Evolutionary conservation across 2,329 filamentous ascomycete genomes (phyloP), one percentile per base, ranked within the genome.

Genomic region (Clonostachys byssicola): DNA sequence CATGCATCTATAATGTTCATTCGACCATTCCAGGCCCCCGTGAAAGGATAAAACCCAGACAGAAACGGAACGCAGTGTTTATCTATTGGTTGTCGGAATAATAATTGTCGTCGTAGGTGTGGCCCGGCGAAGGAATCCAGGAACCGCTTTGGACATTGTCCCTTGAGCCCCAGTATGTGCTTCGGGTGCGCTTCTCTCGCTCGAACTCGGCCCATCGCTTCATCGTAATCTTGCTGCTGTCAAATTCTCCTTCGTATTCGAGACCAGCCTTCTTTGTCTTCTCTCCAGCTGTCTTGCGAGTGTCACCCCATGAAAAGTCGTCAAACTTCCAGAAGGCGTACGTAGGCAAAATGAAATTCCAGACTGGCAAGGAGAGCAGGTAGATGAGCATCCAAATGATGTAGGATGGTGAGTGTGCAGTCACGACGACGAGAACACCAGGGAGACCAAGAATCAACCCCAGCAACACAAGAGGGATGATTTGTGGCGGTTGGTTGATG

Each of bases 261-360:
- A 91, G 84, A 34, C 89, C 89, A 3, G 80, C 88, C 71, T 92
- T 94, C 75, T 92, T 92, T 13, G 82, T 86, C 72, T 88, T 89
- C 62, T 96, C 92, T 30, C 92, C 92, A 0, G 86, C 89, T 39
- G 92, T 96, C 81, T 97, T 95, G 52, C 94, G 84, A 47, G 94
- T 99, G 54, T 99, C 95, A 60, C 94, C 94, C 94, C 94, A 99
- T 48, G 89, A 95, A 76, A 99, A 99, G 73, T 99, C 94, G 65
- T 99, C 94, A 65, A 99, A 99, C 72, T 99, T 97, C 94, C 94
- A 99, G 76, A 92, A 99, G 4, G 94, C 88, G 64, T 99, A 99
- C 8, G 83, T 82, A 0, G 94, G 94, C 9, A 99, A 83, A 36
- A 99, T 78, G 65, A 99, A 96, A 69, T 99, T 99, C 94, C 94